These are phyloP conservation scores for Cyathus striatus DNA, from an alignment of 768 basidiomycete species.

Conservation along the genomic window DNA sequence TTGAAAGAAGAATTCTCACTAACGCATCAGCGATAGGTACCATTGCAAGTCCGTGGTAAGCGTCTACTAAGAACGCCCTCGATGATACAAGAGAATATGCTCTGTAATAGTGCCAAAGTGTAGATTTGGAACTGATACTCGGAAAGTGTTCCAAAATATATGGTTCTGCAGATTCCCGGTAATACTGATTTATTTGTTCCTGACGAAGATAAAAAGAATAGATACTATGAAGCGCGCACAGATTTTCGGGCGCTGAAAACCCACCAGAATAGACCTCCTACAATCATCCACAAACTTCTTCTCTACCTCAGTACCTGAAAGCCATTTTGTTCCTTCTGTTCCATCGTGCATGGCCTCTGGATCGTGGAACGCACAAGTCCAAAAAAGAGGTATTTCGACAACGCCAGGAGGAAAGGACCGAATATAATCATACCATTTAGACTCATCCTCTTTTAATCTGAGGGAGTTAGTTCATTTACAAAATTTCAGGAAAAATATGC, in stretches of 20 bases:
- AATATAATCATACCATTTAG: constrained; percentile 63
- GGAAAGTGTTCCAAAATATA: constrained; percentile 17
- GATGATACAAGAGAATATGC: constrained; percentile 70
- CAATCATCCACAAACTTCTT: constrained; percentile 14
- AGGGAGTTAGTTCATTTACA: too few relatives aligned
- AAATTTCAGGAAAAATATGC: too few relatives aligned
- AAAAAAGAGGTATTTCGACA: constrained; percentile 60
- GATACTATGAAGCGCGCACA: too few relatives aligned
- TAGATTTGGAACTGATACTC: constrained; percentile 5
- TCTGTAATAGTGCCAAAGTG: constrained; percentile 48
- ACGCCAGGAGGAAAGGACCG: constrained; percentile 50
- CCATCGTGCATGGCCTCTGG: too few relatives aligned
- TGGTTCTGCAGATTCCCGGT: constrained; percentile 24
- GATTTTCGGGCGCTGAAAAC: too few relatives aligned
- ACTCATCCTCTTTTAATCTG: constrained; percentile 44
- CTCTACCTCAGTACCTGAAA: constrained; percentile 36
- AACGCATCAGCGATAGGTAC: constrained; percentile 84
- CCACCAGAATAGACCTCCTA: constrained; percentile 19
- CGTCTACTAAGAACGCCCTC: constrained; percentile 79
- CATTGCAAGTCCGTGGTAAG: constrained; percentile 76
- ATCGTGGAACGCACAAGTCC: too few relatives aligned
- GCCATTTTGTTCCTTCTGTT: constrained; percentile 32
- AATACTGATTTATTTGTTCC: constrained; percentile 32
- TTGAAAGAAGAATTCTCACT: constrained; percentile 33
- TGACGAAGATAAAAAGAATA: too few relatives aligned